Evolutionary conservation across 2,329 filamentous ascomycete genomes (phyloP).

Genomic region (Xylaria sp.): DNA sequence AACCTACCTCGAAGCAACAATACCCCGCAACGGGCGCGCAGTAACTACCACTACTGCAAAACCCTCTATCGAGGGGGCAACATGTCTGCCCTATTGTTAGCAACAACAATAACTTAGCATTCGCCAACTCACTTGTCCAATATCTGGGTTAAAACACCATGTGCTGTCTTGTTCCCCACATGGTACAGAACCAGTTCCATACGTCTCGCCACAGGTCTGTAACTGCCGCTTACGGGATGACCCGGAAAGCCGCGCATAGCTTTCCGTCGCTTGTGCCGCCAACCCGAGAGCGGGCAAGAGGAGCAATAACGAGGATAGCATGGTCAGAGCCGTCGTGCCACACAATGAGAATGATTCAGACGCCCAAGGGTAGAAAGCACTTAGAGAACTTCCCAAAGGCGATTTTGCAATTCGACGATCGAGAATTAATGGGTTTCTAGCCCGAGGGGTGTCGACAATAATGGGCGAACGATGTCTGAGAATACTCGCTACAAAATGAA

Average conservation of each 20-base stretch:
- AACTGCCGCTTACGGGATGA: slow-evolving; percentile 39
- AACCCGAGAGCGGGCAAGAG: slow-evolving; percentile 38
- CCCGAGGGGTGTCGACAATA: not conserved
- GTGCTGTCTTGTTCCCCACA: slow-evolving; percentile 49
- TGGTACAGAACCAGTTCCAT: slow-evolving; percentile 48
- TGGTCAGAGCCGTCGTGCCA: slow-evolving; percentile 15
- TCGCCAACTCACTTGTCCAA: slow-evolving; percentile 49
- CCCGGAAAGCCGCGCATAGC: slow-evolving; percentile 39
- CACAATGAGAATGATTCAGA: not conserved
- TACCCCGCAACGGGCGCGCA: slow-evolving; percentile 54
- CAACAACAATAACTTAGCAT: slow-evolving; percentile 3
- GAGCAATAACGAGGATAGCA: slow-evolving; percentile 37
- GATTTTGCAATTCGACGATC: not conserved
- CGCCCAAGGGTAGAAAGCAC: not conserved
- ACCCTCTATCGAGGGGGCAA: slow-evolving; percentile 51
- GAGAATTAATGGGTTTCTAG: not conserved
- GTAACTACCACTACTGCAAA: slow-evolving; percentile 51
- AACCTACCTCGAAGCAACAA: slow-evolving; percentile 54
- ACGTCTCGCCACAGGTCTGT: slow-evolving; percentile 51
- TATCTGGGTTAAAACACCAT: slow-evolving; percentile 52
- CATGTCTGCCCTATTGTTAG: slow-evolving; percentile 49
- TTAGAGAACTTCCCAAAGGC: not conserved
- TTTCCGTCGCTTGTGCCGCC: slow-evolving; percentile 39
- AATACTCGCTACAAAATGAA: not conserved
- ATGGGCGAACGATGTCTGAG: not conserved